Evolutionary conservation across 306 rosid genomes (phyloP).

Genomic region (Crataegus laevigata): DNA sequence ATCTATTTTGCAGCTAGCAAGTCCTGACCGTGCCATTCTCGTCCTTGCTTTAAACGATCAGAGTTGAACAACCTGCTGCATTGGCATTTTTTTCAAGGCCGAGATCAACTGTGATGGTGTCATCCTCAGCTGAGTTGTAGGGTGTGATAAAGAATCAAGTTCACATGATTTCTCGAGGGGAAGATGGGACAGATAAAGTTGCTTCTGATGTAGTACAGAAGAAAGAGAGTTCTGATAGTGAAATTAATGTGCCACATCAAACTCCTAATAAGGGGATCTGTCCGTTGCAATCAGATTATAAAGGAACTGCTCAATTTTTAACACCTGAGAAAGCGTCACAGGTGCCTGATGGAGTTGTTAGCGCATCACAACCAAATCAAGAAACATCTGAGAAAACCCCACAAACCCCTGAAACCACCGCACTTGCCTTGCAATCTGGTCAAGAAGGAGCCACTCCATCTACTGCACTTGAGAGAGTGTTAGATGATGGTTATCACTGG

Average conservation of each 20-base stretch:
- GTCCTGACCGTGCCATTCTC: not conserved
- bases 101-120: slow-evolving; percentile 15
- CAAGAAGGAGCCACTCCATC: slow-evolving; percentile 40
- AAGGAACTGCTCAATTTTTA: slow-evolving; percentile 12
- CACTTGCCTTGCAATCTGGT: slow-evolving; percentile 22
- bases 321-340: slow-evolving; percentile 19
- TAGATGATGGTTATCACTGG: slow-evolving; percentile 92
- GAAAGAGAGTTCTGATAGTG: slow-evolving; percentile 29
- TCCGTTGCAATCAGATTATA: slow-evolving; percentile 25
- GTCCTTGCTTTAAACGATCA: not conserved
- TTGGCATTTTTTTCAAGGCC: slow-evolving; percentile 16
- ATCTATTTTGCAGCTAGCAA: not conserved
- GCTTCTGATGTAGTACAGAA: slow-evolving; percentile 44
- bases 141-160: slow-evolving; percentile 28
- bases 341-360: slow-evolving; percentile 30
- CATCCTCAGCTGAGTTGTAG: slow-evolving; percentile 21
- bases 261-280: slow-evolving; percentile 20
- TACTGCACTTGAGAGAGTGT: slow-evolving; percentile 51
- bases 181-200: slow-evolving; percentile 34
- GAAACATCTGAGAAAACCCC: slow-evolving; percentile 34
- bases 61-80: slow-evolving; percentile 22
- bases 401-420: slow-evolving; percentile 26
- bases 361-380: slow-evolving; percentile 35
- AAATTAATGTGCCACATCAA: slow-evolving; percentile 26
- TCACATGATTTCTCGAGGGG: slow-evolving; percentile 66